Conservation (phyloP, 352 stramenopile species). For the Pythium biforme region DNA sequence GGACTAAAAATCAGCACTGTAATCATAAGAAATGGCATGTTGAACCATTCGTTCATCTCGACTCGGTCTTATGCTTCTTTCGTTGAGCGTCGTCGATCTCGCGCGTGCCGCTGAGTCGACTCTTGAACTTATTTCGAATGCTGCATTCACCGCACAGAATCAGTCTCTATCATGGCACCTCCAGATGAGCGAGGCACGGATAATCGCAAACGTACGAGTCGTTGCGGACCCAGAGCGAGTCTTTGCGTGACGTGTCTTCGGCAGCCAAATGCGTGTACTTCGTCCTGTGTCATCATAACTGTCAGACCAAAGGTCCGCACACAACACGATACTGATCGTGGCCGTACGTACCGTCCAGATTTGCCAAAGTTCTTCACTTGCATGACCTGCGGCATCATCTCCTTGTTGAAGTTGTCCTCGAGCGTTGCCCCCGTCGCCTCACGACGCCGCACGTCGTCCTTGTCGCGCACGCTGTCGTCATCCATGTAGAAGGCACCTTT, state of each 20-base stretch:
- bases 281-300: constrained; percentile 76
- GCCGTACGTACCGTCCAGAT: constrained; percentile 71
- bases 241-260: constrained; percentile 93
- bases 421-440: constrained; percentile 89
- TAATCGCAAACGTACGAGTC: constrained; percentile 39
- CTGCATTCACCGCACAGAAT: constrained; percentile 21
- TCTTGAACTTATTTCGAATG: constrained; percentile 81
- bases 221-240: constrained; percentile 76
- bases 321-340: neutral
- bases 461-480: constrained; percentile 86
- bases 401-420: constrained; percentile 94
- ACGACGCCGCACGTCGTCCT: constrained; percentile 90
- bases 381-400: constrained; percentile 94
- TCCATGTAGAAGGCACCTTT: constrained; percentile 98
- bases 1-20: neutral
- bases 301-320: constrained; percentile 6
- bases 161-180: neutral
- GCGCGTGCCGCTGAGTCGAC: constrained; percentile 69
- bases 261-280: constrained; percentile 98
- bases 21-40: neutral
- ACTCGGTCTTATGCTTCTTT: constrained; percentile 46
- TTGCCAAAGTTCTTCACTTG: constrained; percentile 99
- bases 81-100: constrained; percentile 47
- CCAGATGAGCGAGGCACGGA: no score
- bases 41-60: neutral